Base-by-base conservation (phyloP, 257 asterid genomes). In the Ophiorrhiza pumila region DNA sequence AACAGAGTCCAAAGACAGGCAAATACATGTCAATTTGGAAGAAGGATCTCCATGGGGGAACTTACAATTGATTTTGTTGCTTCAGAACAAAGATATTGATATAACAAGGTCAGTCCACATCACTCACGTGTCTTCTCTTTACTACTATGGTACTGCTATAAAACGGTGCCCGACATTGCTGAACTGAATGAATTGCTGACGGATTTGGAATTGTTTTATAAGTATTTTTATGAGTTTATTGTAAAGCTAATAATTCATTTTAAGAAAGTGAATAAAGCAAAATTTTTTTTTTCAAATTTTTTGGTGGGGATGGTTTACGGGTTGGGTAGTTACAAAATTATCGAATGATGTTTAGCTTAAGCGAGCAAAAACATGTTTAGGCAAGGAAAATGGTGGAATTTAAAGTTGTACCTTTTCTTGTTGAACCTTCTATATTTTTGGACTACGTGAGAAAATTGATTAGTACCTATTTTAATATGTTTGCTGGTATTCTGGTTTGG, bases 31-130 rank as follows among this genome's bases (percentile, higher is more conserved):
- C 31, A 59, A 82, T 15, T 65, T 74, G 12, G 83, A 81, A 47
- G 83, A 77, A 23, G 34, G 66, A 23, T 80, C 82, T 5, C 85
- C 95, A 25, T 91, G 98, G 98, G 84, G 76, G 75, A 89, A 89
- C 80, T 80, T 93, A 69, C 79, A 88, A 76, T 65, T 93, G 71
- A 75, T 93, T 74, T 72, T 87, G 31, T 82, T 81, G 7, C 81
- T 93, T 20, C 91, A 87, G 84, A 87, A 89, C 71, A 85, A 81
- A 76, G 66, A 77, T 76, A 75, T 68, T 32, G 81, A 84, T 76
- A 74, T 82, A 46, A 52, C 59, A 37, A 76, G 83, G 97, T 91
- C 71, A 4, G 87, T 64, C 17, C 47, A 47, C 68, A 45, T 50
- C 29, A 27, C 59, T 59, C 4, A 59, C 68, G 31, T 8, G 14